Base-by-base conservation (phyloP, 306 rosid genomes). In the Neltuma alba region DNA sequence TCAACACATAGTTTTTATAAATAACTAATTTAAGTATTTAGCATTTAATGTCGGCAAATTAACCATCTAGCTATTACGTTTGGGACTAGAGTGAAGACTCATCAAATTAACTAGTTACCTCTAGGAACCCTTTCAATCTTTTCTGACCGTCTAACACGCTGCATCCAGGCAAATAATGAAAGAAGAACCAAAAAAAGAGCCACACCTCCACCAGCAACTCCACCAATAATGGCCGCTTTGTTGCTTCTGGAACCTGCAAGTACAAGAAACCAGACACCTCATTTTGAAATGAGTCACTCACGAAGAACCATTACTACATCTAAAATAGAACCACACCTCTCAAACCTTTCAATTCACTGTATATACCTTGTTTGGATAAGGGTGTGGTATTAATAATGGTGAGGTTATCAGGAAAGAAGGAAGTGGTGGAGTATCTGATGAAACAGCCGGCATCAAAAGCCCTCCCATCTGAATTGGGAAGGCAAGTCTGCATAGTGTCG, bases 401-500 rank as follows among this genome's bases (percentile, higher is more conserved):
- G 21, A 30, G 21, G 67, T 61, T 61, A 61, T 61, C 40, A 30
- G 67, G n/a, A 61, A 61, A 61, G 67, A 61, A 61, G 67, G 67
- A 14, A 28, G 67, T 30, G 38, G 38, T 28, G 9, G 67, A 61
- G 67, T 61, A 61, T 61, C 67, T 61, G 40, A 61, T 61, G 38
- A 61, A 61, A 31, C 67, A 61, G 10, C 67, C 37, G 30, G 37
- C 67, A 61, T 30, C 67, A 15, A 13, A 61, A 30, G 67, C 67
- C 37, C 67, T 61, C 13, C 67, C 38, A 6, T 61, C 67, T 6
- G 67, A 61, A 61, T 15, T 61, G 9, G 67, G 38, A 30, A 61
- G 67, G 7, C 67, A 28, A 5, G n/a, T 61, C 67, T 61, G 67
- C 9, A 61, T 13, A 30, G 36, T 61, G n/a, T 31, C 14, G 21